Conservation (phyloP, 2,329 filamentous ascomycete genomes). For the Botrytis sinoallii region DNA sequence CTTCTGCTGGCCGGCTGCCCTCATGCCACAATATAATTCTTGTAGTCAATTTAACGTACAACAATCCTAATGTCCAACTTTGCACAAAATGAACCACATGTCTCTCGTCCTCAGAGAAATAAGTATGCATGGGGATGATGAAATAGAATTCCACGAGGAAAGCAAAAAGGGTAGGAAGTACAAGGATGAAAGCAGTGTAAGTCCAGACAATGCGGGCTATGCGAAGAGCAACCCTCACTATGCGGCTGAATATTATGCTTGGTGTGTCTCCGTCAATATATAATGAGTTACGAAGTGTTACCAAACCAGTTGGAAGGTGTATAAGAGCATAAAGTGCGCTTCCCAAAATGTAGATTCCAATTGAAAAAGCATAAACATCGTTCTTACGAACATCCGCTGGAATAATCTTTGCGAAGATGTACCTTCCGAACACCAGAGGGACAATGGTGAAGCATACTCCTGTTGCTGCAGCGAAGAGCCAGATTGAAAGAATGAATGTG, state of each 20-base stretch:
- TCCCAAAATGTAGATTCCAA: constrained; percentile 80
- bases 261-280: constrained; percentile 32
- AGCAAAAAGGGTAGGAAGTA: constrained; percentile 78
- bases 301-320: constrained; percentile 45
- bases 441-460: constrained; percentile 83
- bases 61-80: constrained; percentile 87
- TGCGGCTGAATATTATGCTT: constrained; percentile 31
- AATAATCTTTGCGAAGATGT: constrained; percentile 70
- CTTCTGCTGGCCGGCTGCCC: constrained; percentile 67
- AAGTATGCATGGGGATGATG: constrained; percentile 64
- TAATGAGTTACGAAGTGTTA: constrained; percentile 32
- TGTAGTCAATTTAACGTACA: constrained; percentile 80
- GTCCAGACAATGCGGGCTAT: constrained; percentile 63
- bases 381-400: constrained; percentile 74
- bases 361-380: constrained; percentile 93
- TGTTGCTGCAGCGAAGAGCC: constrained; percentile 86
- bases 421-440: constrained; percentile 80
- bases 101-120: constrained; percentile 39
- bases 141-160: constrained; percentile 84
- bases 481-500: constrained; percentile 84
- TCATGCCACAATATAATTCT: constrained; percentile 67
- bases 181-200: constrained; percentile 68
- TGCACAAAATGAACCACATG: constrained; percentile 87
- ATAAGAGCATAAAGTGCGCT: constrained; percentile 60
- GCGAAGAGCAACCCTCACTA: constrained; percentile 22